phyloP scores from a whole-genome alignment of 1,284 basidiomycete genomes.

The Moesziomyces globuligerus region DNA sequence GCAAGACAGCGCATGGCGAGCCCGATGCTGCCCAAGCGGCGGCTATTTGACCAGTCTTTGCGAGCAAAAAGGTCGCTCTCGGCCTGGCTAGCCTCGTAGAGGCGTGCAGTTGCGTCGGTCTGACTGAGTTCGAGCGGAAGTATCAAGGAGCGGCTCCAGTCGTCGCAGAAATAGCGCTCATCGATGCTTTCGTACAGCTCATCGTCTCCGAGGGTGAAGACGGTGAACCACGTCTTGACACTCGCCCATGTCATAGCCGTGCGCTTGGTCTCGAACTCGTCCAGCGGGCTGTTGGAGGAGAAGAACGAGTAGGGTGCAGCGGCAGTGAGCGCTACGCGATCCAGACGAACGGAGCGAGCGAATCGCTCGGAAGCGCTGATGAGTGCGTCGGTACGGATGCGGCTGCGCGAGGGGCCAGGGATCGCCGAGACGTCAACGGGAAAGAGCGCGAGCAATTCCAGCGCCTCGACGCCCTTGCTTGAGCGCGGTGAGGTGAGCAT shows the following conservation, averaged over 20 bases:
- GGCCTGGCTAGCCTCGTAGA: neutral
- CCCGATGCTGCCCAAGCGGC: constrained; percentile 28
- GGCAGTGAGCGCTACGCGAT: constrained; percentile 32
- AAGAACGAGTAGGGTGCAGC: constrained; percentile 38
- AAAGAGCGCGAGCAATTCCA: constrained; percentile 38
- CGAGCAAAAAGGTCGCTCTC: constrained; percentile 23
- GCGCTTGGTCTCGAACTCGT: constrained; percentile 36
- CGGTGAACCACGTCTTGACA: constrained; percentile 40
- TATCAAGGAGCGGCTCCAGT: constrained; percentile 31
- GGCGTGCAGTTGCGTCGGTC: neutral
- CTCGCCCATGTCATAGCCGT: constrained; percentile 38
- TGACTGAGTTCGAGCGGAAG: constrained; percentile 2
- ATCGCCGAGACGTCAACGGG: constrained; percentile 43
- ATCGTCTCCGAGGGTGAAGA: constrained; percentile 40
- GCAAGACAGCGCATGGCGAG: constrained; percentile 34
- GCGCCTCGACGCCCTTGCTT: constrained; percentile 27
- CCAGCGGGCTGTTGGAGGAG: constrained; percentile 17
- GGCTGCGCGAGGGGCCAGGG: constrained; percentile 35
- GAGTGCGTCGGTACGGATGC: constrained; percentile 33
- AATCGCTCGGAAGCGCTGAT: constrained; percentile 32
- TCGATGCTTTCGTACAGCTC: constrained; percentile 42
- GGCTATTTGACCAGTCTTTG: constrained; percentile 20
- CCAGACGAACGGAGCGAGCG: constrained; percentile 36
- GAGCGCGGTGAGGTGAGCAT: constrained; percentile 38
- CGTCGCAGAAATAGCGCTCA: constrained; percentile 24